Conservation (phyloP, 352 stramenopile species). For the Phytophthora sp. region DNA sequence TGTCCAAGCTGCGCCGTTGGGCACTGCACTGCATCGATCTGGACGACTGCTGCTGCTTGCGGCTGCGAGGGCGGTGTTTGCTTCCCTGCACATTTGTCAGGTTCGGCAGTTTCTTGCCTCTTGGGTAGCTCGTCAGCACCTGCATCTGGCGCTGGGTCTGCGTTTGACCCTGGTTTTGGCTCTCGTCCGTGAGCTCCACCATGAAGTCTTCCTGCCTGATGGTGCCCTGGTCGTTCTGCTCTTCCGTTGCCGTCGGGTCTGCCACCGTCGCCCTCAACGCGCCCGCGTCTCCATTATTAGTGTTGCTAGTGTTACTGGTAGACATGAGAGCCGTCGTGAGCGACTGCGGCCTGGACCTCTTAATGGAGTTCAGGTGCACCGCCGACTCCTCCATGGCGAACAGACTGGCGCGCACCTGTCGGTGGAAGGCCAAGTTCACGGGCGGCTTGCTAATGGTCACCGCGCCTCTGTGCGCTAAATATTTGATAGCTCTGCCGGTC, state of each 20-base stretch:
- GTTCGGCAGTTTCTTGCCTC: constrained; percentile 31
- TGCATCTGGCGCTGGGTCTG: constrained; percentile 25
- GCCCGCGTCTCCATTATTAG: constrained; percentile 7
- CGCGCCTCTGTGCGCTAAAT: constrained; percentile 58
- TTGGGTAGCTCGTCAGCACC: constrained; percentile 24
- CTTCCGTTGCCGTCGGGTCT: constrained; percentile 7
- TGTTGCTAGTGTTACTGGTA: constrained; percentile 10
- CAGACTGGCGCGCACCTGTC: constrained; percentile 55
- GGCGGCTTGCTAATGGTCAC: constrained; percentile 74
- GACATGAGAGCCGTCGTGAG: constrained; percentile 18
- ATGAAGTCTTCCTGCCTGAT: constrained; percentile 11
- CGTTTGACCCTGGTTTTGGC: constrained; percentile 15
- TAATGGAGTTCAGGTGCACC: constrained; percentile 30
- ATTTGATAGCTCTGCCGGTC: constrained; percentile 65
- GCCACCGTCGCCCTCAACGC: constrained; percentile 24
- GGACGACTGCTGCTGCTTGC: constrained; percentile 27
- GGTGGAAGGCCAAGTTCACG: constrained; percentile 70
- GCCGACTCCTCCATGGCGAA: constrained; percentile 55
- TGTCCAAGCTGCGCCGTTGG: constrained; percentile 30
- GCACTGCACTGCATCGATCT: constrained; percentile 21
- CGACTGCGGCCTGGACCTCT: constrained; percentile 28
- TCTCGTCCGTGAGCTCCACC: constrained; percentile 24
- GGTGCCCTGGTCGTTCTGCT: constrained; percentile 1
- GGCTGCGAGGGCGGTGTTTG: constrained; percentile 20
- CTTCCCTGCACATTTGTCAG: constrained; percentile 12